phyloP scores from a whole-genome alignment of 2,329 filamentous ascomycete species.

The Trichoderma asperellum region DNA sequence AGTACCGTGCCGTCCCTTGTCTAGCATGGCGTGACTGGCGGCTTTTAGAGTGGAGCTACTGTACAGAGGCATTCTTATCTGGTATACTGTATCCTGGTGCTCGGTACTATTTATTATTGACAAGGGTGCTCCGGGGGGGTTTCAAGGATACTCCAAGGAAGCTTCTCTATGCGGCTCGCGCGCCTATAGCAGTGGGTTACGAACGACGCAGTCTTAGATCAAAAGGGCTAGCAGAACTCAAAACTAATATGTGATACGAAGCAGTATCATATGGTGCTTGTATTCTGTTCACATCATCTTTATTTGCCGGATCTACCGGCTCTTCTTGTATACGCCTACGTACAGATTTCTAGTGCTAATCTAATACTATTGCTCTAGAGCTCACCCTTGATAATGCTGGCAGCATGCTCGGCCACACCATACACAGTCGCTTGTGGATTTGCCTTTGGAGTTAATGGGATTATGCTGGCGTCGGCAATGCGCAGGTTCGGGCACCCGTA shows the following conservation, averaged over 20 bases:
- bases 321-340: background rate
- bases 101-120: background rate
- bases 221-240: background rate
- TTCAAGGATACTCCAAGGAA: background rate
- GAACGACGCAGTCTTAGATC: background rate
- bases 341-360: background rate
- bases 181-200: background rate
- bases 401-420: slow-evolving; percentile 26
- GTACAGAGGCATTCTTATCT: background rate
- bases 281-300: background rate
- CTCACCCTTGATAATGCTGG: slow-evolving; percentile 22
- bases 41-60: background rate
- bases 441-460: slow-evolving; percentile 26
- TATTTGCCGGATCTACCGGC: background rate
- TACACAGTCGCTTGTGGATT: slow-evolving; percentile 23
- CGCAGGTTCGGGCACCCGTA: slow-evolving; percentile 32
- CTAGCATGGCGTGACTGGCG: background rate
- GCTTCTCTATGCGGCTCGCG: background rate
- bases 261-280: background rate
- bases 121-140: background rate
- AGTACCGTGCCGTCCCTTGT: background rate
- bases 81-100: background rate
- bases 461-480: slow-evolving; percentile 44
- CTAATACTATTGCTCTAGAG: background rate
- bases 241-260: background rate